phyloP scores from a whole-genome alignment of 2,329 filamentous ascomycete species.

The Aspergillus sp. region DNA sequence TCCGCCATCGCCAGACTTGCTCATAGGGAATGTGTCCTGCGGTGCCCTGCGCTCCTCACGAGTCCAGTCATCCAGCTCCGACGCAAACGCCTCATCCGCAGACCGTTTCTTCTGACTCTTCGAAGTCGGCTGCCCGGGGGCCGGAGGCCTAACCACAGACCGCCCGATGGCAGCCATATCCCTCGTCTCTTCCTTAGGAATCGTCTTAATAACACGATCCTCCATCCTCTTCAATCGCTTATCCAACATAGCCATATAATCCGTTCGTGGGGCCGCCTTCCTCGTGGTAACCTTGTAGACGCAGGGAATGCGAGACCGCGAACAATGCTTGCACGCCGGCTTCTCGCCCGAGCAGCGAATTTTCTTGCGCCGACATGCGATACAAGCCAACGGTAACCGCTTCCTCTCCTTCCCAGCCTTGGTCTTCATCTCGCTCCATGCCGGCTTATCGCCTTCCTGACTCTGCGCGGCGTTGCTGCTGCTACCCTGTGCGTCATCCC shows the following conservation, averaged over 20 bases:
- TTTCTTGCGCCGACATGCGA: constrained; percentile 93
- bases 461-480: constrained; percentile 17
- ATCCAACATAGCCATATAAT: constrained; percentile 99
- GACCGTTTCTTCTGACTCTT: constrained; percentile 69
- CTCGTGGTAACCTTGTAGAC: constrained; percentile 95
- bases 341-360: constrained; percentile 97
- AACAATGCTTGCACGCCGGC: constrained; percentile 92
- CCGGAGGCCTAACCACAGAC: constrained; percentile 76
- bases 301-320: constrained; percentile 85
- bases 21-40: constrained; percentile 45
- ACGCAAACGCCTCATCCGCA: constrained; percentile 80
- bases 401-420: constrained; percentile 96
- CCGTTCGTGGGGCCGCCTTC: constrained; percentile 87
- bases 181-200: constrained; percentile 77
- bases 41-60: constrained; percentile 49
- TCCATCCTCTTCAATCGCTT: constrained; percentile 96
- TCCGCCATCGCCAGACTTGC: constrained; percentile 61
- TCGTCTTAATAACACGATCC: constrained; percentile 90
- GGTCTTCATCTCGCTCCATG: constrained; percentile 79
- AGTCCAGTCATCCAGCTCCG: constrained; percentile 76
- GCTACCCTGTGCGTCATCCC: constrained; percentile 8
- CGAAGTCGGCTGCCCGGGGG: constrained; percentile 45
- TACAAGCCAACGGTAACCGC: constrained; percentile 84
- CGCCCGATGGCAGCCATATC: constrained; percentile 62
- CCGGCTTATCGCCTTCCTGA: constrained; percentile 47